Evolutionary conservation across 768 basidiomycete genomes (phyloP), one percentile per base, ranked within the genome.

Genomic region (Fomitopsis pulvina): DNA sequence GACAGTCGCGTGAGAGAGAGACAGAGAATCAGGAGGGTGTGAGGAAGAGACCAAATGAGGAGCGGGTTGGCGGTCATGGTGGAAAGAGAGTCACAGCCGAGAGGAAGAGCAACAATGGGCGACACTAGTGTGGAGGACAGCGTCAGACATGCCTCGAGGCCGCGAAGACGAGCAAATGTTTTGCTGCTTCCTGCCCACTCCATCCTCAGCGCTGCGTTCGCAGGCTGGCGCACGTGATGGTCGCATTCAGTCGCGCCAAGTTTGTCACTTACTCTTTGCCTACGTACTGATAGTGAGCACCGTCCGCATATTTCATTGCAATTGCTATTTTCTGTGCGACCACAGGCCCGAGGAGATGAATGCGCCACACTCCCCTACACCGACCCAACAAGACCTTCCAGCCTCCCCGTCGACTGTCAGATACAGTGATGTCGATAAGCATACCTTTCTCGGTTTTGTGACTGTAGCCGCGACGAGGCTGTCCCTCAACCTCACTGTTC

Each of bases 1-100:
- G 59, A 52, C 2, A 56, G 26, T 18, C 32, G 41, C 27, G 42
- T 41, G 18, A 58, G 30, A 12, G 50, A 59, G 48, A 60, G 50
- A 38, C 58, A 12, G 37, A 57, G 16, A 28, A 56, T 30, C 27
- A 60, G 14, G 18, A 60, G 43, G 32, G 57, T 44, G 26, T 21
- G 46, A 42, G 51, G 50, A 43, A 45, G 42, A 26, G 47, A 20
- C 55, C 59, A 60, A 53, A 52, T 43, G 40, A 28, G 29, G 39
- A 42, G 46, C 34, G 22, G 38, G 45, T 43, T 24, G 32, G 51
- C 41, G 48, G 48, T 53, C 32, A 43, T 16, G 48, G 51, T 37
- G 34, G 18, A 37, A 16, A 14, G 14, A 18, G 34, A 16, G 14
- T 14, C 18, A 5, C 4, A 18, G 5, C 34, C 34, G 34, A 37